Evolutionary conservation across 1,284 basidiomycete genomes (phyloP).

Genomic region (Fomitopsis palustris): DNA sequence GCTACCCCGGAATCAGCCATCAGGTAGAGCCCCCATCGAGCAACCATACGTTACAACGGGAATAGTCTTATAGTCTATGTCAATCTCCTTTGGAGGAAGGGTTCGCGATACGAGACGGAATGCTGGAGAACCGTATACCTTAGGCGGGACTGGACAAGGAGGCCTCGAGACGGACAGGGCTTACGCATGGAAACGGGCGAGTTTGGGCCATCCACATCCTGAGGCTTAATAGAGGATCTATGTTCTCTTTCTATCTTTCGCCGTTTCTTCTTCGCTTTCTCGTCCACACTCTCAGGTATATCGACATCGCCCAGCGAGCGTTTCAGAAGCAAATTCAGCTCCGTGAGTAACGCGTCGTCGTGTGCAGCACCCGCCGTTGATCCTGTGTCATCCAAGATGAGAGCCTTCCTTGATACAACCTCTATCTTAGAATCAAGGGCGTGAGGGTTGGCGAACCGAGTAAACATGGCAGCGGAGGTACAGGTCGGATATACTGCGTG

Average conservation of each 20-base stretch:
- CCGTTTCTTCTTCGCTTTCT: conserved; percentile 11
- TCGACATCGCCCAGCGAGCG: conserved; percentile 21
- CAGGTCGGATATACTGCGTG: not conserved
- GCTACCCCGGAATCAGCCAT: conserved; percentile 12
- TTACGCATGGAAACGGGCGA: not conserved
- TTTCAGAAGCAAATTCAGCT: conserved; percentile 26
- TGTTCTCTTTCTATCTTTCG: conserved; percentile 2
- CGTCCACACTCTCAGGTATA: not conserved
- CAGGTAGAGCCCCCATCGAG: not conserved
- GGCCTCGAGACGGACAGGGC: not conserved
- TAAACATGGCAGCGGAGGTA: conserved; percentile 13
- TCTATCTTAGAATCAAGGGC: conserved; percentile 16
- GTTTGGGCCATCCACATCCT: not conserved
- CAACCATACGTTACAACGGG: conserved; percentile 22
- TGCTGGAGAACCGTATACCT: conserved; percentile 13
- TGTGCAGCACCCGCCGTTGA: conserved; percentile 1
- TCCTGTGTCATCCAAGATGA: conserved; percentile 12
- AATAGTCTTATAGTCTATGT: conserved; percentile 24
- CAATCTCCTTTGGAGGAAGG: conserved; percentile 21
- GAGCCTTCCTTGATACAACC: conserved; percentile 24
- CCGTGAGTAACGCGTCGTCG: conserved; percentile 15
- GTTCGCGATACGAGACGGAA: conserved; percentile 31
- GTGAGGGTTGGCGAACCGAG: conserved; percentile 29
- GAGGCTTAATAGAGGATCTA: not conserved
- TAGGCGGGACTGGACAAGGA: not conserved